Evolutionary conservation across 805 yeast species (phyloP), one percentile per base, ranked within the genome.

Genomic region (Lipomyces sp.): DNA sequence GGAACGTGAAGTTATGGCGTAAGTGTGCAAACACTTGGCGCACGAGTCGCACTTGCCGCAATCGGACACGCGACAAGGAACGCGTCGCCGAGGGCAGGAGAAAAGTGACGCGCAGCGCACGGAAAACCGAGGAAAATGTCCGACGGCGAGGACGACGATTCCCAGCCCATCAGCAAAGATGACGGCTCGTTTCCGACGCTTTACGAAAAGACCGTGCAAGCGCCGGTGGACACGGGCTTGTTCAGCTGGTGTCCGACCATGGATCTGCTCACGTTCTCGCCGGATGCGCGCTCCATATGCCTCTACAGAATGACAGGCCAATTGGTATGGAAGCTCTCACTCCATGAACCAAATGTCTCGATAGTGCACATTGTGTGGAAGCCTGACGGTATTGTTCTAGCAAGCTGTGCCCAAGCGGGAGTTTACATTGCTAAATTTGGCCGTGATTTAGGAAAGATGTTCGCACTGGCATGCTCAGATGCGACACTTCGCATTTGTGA

Each of bases 381-480:
- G 23, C 57, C 57, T 8, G 62, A 59, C 38, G 62, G 62, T 49
- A n/a, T n/a, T n/a, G n/a, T n/a, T n/a, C n/a, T n/a, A n/a, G n/a
- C n/a, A n/a, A n/a, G n/a, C n/a, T n/a, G n/a, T n/a, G n/a, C n/a
- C n/a, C n/a, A n/a, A n/a, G n/a, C n/a, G n/a, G n/a, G n/a, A n/a
- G n/a, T n/a, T n/a, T n/a, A n/a, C n/a, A n/a, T n/a, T n/a, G n/a
- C n/a, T n/a, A n/a, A n/a, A n/a, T n/a, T n/a, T n/a, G n/a, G n/a
- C n/a, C n/a, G n/a, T n/a, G n/a, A 24, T 21, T 2, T 36, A 56
- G 60, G 60, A 11, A 45, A 43, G 23, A 21, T 47, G 40, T 33
- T 59, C 7, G 55, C 59, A 14, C 21, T 55, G 16, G 58, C 47
- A 6, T 58, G 57, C 28, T 23, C 55, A 2, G 60, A 58, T 31